These are phyloP conservation scores for Polytolypa hystricis DNA, from an alignment of 2,329 filamentous ascomycete genomes.

Conservation along the genomic window DNA sequence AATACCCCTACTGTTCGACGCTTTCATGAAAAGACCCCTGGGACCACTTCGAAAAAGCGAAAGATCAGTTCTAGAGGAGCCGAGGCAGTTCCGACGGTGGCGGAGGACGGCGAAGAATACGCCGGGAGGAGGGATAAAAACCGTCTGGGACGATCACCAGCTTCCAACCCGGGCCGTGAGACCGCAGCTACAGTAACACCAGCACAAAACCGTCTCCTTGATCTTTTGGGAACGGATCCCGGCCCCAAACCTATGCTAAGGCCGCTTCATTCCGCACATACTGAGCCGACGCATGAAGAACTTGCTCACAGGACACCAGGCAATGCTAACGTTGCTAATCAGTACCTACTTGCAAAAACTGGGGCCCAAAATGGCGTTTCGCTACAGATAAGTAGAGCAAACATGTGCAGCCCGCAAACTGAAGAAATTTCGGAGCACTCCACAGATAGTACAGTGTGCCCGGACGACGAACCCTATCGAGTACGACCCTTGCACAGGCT, in stretches of 20 bases:
- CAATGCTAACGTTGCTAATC: background rate
- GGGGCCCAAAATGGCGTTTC: too few species aligned
- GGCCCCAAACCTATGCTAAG: conserved; percentile 7
- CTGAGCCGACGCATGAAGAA: too few species aligned
- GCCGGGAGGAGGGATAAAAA: background rate
- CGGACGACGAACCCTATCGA: conserved; percentile 42
- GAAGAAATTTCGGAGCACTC: too few species aligned
- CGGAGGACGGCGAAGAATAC: conserved; percentile 39
- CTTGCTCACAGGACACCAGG: conserved; percentile 5
- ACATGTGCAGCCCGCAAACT: too few species aligned
- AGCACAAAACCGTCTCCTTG: conserved; percentile 19
- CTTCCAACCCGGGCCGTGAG: background rate
- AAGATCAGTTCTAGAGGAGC: conserved; percentile 21
- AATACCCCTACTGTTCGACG: conserved; percentile 14
- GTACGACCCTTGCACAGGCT: conserved; percentile 47
- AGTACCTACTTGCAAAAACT: too few species aligned
- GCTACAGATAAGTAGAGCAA: too few species aligned
- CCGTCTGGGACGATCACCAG: background rate
- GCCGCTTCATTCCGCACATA: too few species aligned
- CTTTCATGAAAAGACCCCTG: conserved; percentile 8
- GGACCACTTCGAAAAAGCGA: conserved; percentile 24
- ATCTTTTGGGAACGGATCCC: conserved; percentile 17
- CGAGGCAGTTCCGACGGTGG: conserved; percentile 33
- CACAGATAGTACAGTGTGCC: too few species aligned
- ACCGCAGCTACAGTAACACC: background rate